phyloP scores from a whole-genome alignment of 345 rosid species.

The Mangifera indica region DNA sequence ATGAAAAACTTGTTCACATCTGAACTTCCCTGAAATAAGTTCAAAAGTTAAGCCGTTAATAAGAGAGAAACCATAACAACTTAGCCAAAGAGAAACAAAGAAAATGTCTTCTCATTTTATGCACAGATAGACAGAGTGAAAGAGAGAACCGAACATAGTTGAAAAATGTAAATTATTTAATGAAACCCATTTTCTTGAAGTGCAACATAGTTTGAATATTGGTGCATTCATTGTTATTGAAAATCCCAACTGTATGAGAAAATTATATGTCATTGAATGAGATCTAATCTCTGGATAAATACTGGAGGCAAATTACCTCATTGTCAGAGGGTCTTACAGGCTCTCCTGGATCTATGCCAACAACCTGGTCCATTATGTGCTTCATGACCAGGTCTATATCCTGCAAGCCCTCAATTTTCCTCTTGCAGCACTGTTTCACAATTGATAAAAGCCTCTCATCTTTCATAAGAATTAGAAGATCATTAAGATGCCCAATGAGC shows the following conservation, averaged over 20 bases:
- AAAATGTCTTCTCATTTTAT: neutral
- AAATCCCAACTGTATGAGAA: neutral
- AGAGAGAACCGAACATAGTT: slow-evolving; percentile 1
- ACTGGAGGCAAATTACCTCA: slow-evolving; percentile 43
- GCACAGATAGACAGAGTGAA: neutral
- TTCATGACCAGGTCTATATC: slow-evolving; percentile 54
- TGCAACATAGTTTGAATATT: neutral
- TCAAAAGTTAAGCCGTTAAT: slow-evolving; percentile 12
- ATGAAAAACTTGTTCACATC: slow-evolving; percentile 33
- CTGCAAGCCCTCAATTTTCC: slow-evolving; percentile 52
- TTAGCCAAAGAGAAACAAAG: slow-evolving; percentile 10
- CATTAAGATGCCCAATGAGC: slow-evolving; percentile 44
- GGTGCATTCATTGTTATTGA: no score
- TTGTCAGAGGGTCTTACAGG: slow-evolving; percentile 28
- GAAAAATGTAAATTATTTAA: neutral
- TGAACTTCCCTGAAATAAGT: slow-evolving; percentile 46
- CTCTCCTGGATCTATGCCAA: slow-evolving; percentile 32
- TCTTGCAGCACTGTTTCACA: slow-evolving; percentile 51
- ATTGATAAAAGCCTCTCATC: slow-evolving; percentile 48
- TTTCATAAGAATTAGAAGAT: slow-evolving; percentile 56
- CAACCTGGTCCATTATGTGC: slow-evolving; percentile 35
- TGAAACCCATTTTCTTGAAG: neutral
- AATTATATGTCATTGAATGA: neutral
- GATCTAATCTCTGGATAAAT: neutral
- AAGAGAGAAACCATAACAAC: slow-evolving; percentile 20